Base-by-base conservation (phyloP, 352 stramenopile species). In the Globisporangium nodosum region DNA sequence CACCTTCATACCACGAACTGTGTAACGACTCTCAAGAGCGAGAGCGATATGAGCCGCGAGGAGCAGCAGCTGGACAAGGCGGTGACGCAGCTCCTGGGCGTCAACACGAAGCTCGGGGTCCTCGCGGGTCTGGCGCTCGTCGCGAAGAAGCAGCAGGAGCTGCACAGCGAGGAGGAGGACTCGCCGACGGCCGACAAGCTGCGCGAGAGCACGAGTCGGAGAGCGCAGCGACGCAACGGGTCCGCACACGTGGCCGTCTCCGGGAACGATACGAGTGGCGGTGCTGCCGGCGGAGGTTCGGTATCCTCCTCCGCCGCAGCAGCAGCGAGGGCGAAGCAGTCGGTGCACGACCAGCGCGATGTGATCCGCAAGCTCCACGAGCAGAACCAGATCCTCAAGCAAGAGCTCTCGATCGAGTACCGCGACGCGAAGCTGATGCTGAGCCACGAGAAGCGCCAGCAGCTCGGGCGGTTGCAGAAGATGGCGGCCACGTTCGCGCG, bases 361-460 rank as follows among this genome's bases (percentile, higher is more conserved):
- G 78, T 80, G 58, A 88, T 92, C 65, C 71, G 80, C 54, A 73
- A 82, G 65, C 66, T 92, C 33, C 74, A 92, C 40, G 74, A 87
- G 54, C 78, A 76, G 45, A 89, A 91, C 58, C 81, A 91, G 50
- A 68, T 89, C 48, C 72, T 92, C 46, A 85, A 84, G 63, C 73
- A 88, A 55, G 78, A 90, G 61, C 65, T 92, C 9, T 70, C 78
- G 42, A 91, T 91, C 49, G 81, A 91, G 49, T 73, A 57, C 46
- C 73, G 81, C 53, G 78, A 86, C 16, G 76, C 77, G 20, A 71
- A 74, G 20, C 64, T 71, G 35, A 56, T 91, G 46, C 60, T 89
- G 16, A 68, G 74, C 0, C 58, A 74, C 8, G 79, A 88, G 7
- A 87, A 88, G 54, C 71, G 71, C 3, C 70, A 74, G 56, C 71